Conservation (phyloP, 768 basidiomycete species). For the Termitomyces eurrhizus region DNA sequence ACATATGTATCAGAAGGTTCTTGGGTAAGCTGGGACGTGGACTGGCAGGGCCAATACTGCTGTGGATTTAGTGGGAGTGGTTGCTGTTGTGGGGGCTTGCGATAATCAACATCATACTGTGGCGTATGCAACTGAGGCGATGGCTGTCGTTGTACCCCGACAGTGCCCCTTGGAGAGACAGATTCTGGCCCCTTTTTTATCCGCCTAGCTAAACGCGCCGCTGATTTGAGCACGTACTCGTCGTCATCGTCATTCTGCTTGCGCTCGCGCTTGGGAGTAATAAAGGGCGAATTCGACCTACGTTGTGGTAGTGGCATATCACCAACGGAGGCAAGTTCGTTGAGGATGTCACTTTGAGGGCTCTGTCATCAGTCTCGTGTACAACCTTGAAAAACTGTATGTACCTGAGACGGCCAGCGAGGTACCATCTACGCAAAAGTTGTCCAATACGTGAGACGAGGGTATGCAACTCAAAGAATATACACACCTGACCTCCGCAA, state of each 20-base stretch:
- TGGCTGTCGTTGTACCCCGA: background rate
- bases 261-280: conserved; percentile 56
- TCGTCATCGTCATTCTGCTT: conserved; percentile 38
- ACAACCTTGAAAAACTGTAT: background rate
- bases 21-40: background rate
- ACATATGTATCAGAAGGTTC: background rate
- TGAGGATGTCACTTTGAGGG: conserved; percentile 58
- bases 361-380: conserved; percentile 4
- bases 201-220: background rate
- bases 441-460: background rate
- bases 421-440: conserved; percentile 29
- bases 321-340: conserved; percentile 66
- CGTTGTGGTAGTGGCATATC: conserved; percentile 63
- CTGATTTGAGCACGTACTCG: background rate
- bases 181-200: background rate
- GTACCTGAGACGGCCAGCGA: conserved; percentile 43
- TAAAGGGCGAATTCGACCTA: conserved; percentile 25
- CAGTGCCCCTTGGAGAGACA: background rate
- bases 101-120: background rate
- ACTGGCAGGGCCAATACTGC: conserved; percentile 6
- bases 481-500: conserved; percentile 30
- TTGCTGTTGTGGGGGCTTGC: background rate
- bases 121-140: background rate
- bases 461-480: background rate
- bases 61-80: background rate